A percentile compares a stretch with the other conserved stretches of the same genome.
Conservation (phyloP, 2,329 filamentous ascomycete species). For the Plenodomus lindquistii region DNA sequence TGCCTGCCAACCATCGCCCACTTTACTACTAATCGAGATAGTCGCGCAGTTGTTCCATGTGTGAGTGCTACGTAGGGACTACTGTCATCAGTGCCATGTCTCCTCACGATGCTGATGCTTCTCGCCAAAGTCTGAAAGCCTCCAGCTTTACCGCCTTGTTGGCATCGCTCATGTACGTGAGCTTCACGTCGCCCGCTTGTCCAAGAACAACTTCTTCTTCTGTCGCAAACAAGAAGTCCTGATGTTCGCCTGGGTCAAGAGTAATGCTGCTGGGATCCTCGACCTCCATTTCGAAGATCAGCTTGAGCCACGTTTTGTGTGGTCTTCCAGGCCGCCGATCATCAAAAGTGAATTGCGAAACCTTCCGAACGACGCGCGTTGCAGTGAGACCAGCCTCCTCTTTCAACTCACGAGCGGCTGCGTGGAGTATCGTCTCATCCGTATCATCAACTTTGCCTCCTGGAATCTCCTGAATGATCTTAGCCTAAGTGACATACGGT, state of each 20-base stretch:
- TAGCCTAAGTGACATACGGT: neutral
- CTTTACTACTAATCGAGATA: too few species aligned
- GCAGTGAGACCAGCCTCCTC: constrained; percentile 58
- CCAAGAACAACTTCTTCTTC: constrained; percentile 46
- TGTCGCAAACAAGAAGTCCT: constrained; percentile 45
- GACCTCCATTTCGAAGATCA: constrained; percentile 43
- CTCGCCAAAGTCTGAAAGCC: constrained; percentile 29
- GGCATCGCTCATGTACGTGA: constrained; percentile 35
- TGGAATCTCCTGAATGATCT: constrained; percentile 52
- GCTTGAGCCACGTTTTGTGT: constrained; percentile 39
- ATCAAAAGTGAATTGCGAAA: constrained; percentile 41
- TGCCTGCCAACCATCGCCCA: neutral
- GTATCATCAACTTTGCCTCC: constrained; percentile 54
- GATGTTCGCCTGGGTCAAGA: constrained; percentile 50
- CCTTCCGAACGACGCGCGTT: constrained; percentile 48
- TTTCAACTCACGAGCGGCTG: constrained; percentile 54
- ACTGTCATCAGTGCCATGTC: too few species aligned
- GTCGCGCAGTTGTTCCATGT: too few species aligned
- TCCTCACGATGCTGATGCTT: neutral
- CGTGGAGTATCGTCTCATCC: constrained; percentile 55
- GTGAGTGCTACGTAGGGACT: too few species aligned
- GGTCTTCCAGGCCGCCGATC: constrained; percentile 16
- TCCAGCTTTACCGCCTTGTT: constrained; percentile 42
- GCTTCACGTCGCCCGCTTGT: constrained; percentile 24
- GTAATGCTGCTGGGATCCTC: constrained; percentile 21